These are phyloP conservation scores for Taphrina flavorubra DNA, from an alignment of 1,139 yeast species.

Conservation along the genomic window DNA sequence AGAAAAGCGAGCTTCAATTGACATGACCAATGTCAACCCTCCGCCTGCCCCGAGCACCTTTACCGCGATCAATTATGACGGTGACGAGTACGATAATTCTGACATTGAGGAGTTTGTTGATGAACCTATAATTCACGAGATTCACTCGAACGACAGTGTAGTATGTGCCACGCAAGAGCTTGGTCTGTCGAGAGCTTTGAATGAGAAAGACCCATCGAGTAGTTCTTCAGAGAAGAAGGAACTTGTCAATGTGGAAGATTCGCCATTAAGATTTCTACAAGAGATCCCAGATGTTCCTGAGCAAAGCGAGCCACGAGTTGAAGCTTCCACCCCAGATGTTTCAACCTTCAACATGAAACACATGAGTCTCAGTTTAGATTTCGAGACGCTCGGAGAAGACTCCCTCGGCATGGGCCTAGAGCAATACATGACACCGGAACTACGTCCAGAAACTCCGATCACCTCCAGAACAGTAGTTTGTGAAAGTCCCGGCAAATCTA, in stretches of 20 bases:
- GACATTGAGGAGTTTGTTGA: conserved; percentile 17
- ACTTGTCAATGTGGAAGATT: background rate
- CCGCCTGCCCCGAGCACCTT: conserved; percentile 5
- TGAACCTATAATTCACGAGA: conserved; percentile 21
- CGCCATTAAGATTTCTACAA: conserved; percentile 8
- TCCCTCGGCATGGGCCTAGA: conserved; percentile 29
- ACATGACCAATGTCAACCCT: conserved; percentile 2
- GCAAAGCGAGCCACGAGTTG: background rate
- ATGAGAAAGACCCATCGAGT: background rate
- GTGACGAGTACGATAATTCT: conserved; percentile 37
- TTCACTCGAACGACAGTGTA: background rate
- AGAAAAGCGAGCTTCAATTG: conserved; percentile 12
- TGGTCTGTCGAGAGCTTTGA: background rate
- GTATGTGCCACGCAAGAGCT: background rate
- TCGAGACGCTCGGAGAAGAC: conserved; percentile 11
- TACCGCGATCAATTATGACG: conserved; percentile 36
- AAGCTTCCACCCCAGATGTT: conserved; percentile 2
- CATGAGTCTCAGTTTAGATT: conserved; percentile 10
- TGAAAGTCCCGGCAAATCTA: conserved; percentile 21
- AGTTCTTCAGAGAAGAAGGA: background rate
- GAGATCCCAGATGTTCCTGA: conserved; percentile 17
- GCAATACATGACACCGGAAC: conserved; percentile 37
- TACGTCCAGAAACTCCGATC: conserved; percentile 37
- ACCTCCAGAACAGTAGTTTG: conserved; percentile 34
- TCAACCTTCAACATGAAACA: conserved; percentile 15